Percentiles rank a stretch among this genome's conserved stretches.
Conservation (phyloP, 192 early-diverging fungal species). For the Coemansia sp. region DNA sequence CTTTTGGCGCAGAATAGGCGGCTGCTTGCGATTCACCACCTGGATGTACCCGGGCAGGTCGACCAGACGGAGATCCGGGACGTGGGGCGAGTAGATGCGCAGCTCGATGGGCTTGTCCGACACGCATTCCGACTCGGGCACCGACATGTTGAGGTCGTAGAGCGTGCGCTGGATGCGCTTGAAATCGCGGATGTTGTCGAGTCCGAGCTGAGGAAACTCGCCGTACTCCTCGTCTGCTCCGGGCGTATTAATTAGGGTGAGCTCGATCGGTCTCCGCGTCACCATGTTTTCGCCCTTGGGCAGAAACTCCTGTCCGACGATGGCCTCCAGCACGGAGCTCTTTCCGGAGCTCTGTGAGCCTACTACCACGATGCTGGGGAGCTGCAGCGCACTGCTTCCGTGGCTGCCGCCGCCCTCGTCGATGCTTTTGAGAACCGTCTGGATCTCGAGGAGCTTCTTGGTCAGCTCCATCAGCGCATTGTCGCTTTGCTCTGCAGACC, state of each 20-base stretch:
- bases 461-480: slow-evolving; percentile 63
- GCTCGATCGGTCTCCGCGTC: slow-evolving; percentile 76
- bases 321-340: slow-evolving; percentile 81
- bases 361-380: slow-evolving; percentile 88
- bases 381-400: slow-evolving; percentile 64
- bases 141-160: slow-evolving; percentile 91
- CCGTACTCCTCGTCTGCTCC: slow-evolving; percentile 72
- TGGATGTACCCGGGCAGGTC: slow-evolving; percentile 87
- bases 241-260: slow-evolving; percentile 81
- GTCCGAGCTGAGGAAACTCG: slow-evolving; percentile 78
- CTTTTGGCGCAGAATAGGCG: slow-evolving; percentile 67
- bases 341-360: slow-evolving; percentile 85
- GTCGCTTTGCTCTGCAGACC: slow-evolving; percentile 21
- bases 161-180: slow-evolving; percentile 87
- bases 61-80: slow-evolving; percentile 79
- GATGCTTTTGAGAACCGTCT: slow-evolving; percentile 88
- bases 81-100: slow-evolving; percentile 77
- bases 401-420: slow-evolving; percentile 7
- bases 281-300: slow-evolving; percentile 88
- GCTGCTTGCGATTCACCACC: slow-evolving; percentile 79
- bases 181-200: slow-evolving; percentile 90
- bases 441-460: slow-evolving; percentile 91
- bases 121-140: slow-evolving; percentile 87
- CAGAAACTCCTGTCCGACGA: slow-evolving; percentile 81
- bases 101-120: slow-evolving; percentile 81